Evolutionary conservation across 768 basidiomycete species (phyloP), one percentile per base, ranked within the genome.

Genomic region (Russula dissimulans): DNA sequence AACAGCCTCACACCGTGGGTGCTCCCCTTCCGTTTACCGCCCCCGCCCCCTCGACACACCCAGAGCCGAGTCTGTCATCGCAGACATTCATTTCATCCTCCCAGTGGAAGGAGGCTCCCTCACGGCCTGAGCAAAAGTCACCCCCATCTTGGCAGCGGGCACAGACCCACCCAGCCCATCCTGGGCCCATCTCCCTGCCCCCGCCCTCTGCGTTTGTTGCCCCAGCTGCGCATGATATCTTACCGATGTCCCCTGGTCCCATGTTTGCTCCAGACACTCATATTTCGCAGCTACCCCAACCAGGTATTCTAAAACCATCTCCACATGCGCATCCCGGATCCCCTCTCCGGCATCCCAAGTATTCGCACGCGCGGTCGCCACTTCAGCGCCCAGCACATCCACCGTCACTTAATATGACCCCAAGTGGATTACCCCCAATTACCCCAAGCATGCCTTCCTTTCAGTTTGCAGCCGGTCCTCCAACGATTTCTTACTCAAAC

Each of bases 401-500:
- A 41, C 67, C 74, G 63, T 68, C 64, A 65, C 69, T 61, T 57
- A 68, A 57, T 66, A 72, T 68, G 45, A 77, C 87, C 10, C 86
- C 87, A n/a, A 82, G 85, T 63, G 88, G 89, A 0, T 74, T 93
- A n/a, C 89, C 90, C 14, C 88, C 91, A 1, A 92, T 97, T 68
- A 97, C 95, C n/a, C 94, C 95, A 0, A 89, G 88, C 61, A 97
- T 98, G 95, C 95, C 95, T 1, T 85, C 91, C 5, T 98, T 97
- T 74, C 86, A 84, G 12, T 95, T 97, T 72, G 77, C 87, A 41
- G 78, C 82, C 17, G 82, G 81, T 44, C 79, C 68, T 67, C 79
- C 52, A 52, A 77, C 44, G 48, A 63, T 50, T 38, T 42, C 57
- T 8, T 76, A 76, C 9, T 60, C 76, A 5, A 67, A 48, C 22